A percentile compares a stretch with the other conserved stretches of the same genome.
phyloP scores from a whole-genome alignment of 148 eudicot species.

The Chenopodium berlandieri region DNA sequence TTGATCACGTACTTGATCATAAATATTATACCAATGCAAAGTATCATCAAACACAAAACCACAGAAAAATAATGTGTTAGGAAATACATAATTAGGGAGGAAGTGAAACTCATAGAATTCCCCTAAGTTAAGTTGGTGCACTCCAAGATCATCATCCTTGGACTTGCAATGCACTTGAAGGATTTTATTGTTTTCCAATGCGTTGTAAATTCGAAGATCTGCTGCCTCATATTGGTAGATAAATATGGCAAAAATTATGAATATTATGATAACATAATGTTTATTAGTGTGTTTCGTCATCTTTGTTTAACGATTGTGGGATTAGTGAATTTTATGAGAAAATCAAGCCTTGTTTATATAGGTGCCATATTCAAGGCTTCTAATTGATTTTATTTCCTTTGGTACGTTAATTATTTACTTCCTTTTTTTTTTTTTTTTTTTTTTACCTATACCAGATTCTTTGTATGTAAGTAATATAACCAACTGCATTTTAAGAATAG shows the following conservation, averaged over 20 bases:
- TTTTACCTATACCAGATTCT: too few species aligned
- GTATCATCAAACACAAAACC: constrained; percentile 10
- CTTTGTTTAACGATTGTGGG: neutral
- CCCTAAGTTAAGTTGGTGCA: constrained; percentile 1
- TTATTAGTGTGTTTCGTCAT: neutral
- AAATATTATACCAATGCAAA: constrained; percentile 12
- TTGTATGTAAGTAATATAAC: too few species aligned
- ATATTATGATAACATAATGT: too few species aligned
- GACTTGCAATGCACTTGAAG: constrained; percentile 24
- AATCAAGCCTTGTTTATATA: too few species aligned
- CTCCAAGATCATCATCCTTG: constrained; percentile 18
- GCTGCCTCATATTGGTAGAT: neutral
- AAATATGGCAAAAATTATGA: neutral
- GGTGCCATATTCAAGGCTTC: neutral
- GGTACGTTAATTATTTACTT: too few species aligned
- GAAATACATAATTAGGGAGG: neutral
- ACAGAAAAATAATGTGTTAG: neutral
- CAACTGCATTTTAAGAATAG: too few species aligned
- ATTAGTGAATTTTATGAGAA: neutral
- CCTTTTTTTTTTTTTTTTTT: too few species aligned
- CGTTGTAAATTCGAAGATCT: neutral
- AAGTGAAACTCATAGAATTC: constrained; percentile 13
- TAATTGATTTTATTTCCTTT: too few species aligned
- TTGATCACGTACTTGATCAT: neutral
- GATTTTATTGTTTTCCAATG: neutral